Evolutionary conservation across 805 yeast species (phyloP).

Genomic region (Saccharomycopsis oosterbeekiorum): DNA sequence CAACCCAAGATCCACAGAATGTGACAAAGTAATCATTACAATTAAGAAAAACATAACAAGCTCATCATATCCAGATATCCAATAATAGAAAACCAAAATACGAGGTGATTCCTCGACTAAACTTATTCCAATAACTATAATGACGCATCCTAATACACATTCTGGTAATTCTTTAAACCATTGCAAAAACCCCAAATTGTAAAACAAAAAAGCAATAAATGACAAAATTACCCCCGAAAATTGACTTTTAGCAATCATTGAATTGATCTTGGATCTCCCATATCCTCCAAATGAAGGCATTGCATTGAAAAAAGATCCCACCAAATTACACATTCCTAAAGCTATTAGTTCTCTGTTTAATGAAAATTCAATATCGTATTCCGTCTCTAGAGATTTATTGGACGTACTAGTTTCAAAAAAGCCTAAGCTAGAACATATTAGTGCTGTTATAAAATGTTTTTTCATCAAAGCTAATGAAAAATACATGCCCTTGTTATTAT

Average conservation of each 20-base stretch:
- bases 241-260: conserved; percentile 36
- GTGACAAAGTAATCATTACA: conserved; percentile 18
- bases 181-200: conserved; percentile 20
- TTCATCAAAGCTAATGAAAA: conserved; percentile 26
- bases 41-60: conserved; percentile 21
- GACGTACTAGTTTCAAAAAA: conserved; percentile 93
- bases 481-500: conserved; percentile 40
- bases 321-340: conserved; percentile 63
- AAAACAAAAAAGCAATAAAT: conserved; percentile 19
- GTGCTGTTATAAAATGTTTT: conserved; percentile 22
- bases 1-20: conserved; percentile 34
- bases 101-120: conserved; percentile 37
- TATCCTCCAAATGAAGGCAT: conserved; percentile 94
- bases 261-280: conserved; percentile 84
- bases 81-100: conserved; percentile 35
- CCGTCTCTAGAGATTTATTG: conserved; percentile 71
- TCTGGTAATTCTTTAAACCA: conserved; percentile 34
- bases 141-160: conserved; percentile 36
- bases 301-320: conserved; percentile 46
- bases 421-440: conserved; percentile 68
- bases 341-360: conserved; percentile 89
- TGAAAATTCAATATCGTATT: conserved; percentile 62
- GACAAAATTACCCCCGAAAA: conserved; percentile 19
- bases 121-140: conserved; percentile 34
- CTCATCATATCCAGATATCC: conserved; percentile 33